Evolutionary conservation across 2,329 filamentous ascomycete species (phyloP).

Genomic region (Rutstroemia sp.): DNA sequence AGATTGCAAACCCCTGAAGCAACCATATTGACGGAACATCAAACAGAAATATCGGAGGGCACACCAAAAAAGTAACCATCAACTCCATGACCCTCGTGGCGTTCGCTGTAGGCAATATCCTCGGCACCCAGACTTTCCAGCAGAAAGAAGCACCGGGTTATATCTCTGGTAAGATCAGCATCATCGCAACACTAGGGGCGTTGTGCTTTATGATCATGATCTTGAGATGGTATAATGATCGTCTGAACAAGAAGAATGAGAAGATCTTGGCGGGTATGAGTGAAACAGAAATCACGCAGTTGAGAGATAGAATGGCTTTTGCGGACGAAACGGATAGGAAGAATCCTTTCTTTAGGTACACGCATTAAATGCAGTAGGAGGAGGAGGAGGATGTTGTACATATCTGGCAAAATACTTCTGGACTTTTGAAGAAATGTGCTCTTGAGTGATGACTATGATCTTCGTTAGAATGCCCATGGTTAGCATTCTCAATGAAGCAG

Average conservation of each 20-base stretch:
- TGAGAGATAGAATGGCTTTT: constrained; percentile 31
- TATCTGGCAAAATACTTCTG: no score
- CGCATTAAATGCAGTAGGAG: constrained; percentile 19
- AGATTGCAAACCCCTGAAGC: constrained; percentile 38
- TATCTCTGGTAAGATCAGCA: background rate
- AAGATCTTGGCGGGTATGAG: no score
- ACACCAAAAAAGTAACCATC: constrained; percentile 40
- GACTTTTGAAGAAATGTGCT: no score
- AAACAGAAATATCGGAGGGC: constrained; percentile 39
- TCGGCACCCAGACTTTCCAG: constrained; percentile 30
- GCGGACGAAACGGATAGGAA: constrained; percentile 33
- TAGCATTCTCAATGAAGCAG: no score
- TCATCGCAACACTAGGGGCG: background rate
- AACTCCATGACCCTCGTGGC: constrained; percentile 41
- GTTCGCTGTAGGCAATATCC: constrained; percentile 45
- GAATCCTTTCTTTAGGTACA: constrained; percentile 34
- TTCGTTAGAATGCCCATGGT: no score
- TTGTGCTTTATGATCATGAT: no score
- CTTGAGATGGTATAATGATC: constrained; percentile 20
- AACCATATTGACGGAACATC: constrained; percentile 6
- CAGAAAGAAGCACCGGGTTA: constrained; percentile 13
- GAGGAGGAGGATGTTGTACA: no score
- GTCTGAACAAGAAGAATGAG: no score
- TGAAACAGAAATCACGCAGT: constrained; percentile 16
- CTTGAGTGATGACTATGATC: no score